Base-by-base conservation (phyloP, 2,329 filamentous ascomycete species). In the Zalaria sp. region DNA sequence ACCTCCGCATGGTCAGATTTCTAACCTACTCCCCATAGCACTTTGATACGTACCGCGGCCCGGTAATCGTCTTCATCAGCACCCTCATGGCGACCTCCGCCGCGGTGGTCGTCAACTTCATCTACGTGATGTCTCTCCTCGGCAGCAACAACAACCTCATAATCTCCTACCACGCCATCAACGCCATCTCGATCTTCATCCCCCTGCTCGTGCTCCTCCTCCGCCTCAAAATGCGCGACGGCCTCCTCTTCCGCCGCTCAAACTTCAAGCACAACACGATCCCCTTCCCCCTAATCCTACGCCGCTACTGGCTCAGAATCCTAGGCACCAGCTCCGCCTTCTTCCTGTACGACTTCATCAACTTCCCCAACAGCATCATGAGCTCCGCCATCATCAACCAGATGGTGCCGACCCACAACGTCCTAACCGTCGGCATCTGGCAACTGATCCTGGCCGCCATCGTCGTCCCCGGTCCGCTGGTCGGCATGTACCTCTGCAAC, bases 401-500 rank as follows among this genome's bases (percentile, higher is more conserved):
- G 3, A 56, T 66, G 18, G 41, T 31, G 55, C 50, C 54, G 5
- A 54, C 60, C 10, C 57, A 58, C 3, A 59, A 60, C n/a, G 51
- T 69, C 7, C 55, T 58, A 25, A 58, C 55, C 38, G 69, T 68
- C 0, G 68, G 59, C 5, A 39, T 39, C 9, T 72, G 66, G 64
- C 67, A 69, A 47, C 59, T 72, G 6, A 58, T 72, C 10, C 57
- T 69, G 7, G 62, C 62, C 3, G 43, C 58, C 27, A 51, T 72
- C 44, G 60, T 66, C 0, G 57, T 73, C 0, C 68, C 69, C 0
- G 70, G 70, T 4, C 67, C 70, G 2, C 60, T 72, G 41, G 52
- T 72, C 7, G 70, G 70, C 3, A 67, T 67, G 0, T 60, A 55
- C 34, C 61, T 73, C 4, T 67, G 65, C 43, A 66, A 72, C 47